Base-by-base conservation (phyloP, 352 stramenopile species). In the Globisporangium yorkense region DNA sequence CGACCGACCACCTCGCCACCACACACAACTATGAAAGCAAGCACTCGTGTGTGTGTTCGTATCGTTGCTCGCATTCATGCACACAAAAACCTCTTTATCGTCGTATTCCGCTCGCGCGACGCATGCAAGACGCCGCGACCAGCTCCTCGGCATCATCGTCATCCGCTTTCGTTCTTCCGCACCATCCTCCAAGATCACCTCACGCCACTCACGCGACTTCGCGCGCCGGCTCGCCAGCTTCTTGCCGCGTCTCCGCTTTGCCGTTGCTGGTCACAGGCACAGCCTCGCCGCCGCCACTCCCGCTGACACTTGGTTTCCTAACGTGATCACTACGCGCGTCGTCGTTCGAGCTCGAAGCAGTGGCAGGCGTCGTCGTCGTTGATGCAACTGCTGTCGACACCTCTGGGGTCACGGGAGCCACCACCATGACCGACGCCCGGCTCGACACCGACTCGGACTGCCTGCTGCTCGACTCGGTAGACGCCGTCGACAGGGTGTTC, bases 171-270 rank as follows among this genome's bases (percentile, higher is more conserved):
- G 4, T 29, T 46, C 24, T 3, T 15, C 20, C 12, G n/a, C 39
- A 37, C 13, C 16, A 21, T 46, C 5, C 9, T 45, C 13, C 9
- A 31, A 20, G 9, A 9, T 41, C 39, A 20, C 45, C 33, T 0
- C 31, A 47, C 55, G 48, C 37, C 33, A 43, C 21, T 57, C 40
- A 46, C 8, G 57, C 41, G 20, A 80, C 73, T 71, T 82, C 73
- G 40, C 68, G 70, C 48, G 73, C 70, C 37, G 73, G 70, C 52
- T 82, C 73, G 3, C 73, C 73, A 7, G 73, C 68, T 54, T 75
- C 70, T 73, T 82, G 73, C 40, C 68, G 68, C 54, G 56, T 70
- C 51, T 73, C 54, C 5, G 54, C 46, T 16, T 46, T 51, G 21
- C 46, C 5, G 27, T 5, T n/a, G 9, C 12, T 3, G 20, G 7